Evolutionary conservation across 306 rosid species (phyloP).

Genomic region (Arachis stenosperma): DNA sequence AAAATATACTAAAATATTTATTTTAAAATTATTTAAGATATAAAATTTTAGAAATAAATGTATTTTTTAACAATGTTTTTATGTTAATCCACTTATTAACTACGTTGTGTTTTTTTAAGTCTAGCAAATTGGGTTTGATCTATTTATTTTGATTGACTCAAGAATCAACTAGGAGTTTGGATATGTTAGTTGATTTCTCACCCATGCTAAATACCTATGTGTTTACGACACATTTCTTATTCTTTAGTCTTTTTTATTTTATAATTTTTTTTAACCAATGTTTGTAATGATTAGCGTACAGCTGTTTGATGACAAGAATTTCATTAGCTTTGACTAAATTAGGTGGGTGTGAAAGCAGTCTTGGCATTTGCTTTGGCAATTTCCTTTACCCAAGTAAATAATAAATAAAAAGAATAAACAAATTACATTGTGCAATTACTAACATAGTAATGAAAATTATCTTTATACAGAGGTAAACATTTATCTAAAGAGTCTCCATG

Average conservation of each 20-base stretch:
- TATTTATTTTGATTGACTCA: not conserved
- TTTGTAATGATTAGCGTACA: constrained; percentile 29
- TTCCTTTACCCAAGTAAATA: not conserved
- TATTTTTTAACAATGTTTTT: no score
- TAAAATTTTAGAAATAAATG: no score
- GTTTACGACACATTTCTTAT: not conserved
- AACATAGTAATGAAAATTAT: not conserved
- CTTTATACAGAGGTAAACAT: not conserved
- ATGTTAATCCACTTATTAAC: no score
- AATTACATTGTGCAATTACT: not conserved
- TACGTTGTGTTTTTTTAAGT: not conserved
- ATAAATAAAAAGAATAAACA: not conserved
- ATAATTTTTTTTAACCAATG: not conserved
- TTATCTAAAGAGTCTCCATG: no score
- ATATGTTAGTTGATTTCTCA: not conserved
- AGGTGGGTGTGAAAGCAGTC: not conserved
- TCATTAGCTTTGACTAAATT: constrained; percentile 24
- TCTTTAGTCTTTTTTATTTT: constrained; percentile 23
- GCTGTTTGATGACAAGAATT: constrained; percentile 33
- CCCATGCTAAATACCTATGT: not conserved
- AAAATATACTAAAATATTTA: no score
- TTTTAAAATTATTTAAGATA: no score
- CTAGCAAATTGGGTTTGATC: not conserved
- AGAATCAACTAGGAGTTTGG: not conserved
- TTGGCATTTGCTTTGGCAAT: constrained; percentile 3